Evolutionary conservation across 108 stramenopile species (phyloP), one percentile per base, ranked within the genome.

Genomic region (Skeletonema costatum): DNA sequence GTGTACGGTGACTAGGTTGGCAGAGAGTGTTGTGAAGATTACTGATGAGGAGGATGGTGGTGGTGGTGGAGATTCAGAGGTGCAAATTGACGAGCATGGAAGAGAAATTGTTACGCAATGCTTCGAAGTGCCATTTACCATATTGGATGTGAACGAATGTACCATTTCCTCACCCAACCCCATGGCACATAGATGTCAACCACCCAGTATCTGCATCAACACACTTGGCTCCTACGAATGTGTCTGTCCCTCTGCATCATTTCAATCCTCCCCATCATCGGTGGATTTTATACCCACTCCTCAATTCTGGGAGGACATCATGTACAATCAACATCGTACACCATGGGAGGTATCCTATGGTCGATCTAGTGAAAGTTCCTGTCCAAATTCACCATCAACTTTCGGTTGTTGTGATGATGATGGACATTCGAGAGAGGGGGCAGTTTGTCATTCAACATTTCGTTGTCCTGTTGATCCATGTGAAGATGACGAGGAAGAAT

Each of bases 181-280:
- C 53, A 46, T 97, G 95, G 69, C 82, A 1, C 96, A 97, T 74
- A 66, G 70, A 60, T 98, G 96, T 76, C 86, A 79, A 31, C 56
- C 70, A 12, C 84, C 91, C 33, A 77, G 91, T 10, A 46, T 87
- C 1, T 97, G 97, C 73, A 80, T 92, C 76, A 97, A 97, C 71
- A 97, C 95, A 46, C 66, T 89, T 60, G 97, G 97, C 58, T 91
- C 92, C 35, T 97, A 97, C 72, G 94, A 96, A 73, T 97, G 97
- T 75, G 61, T 90, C 53, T 97, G 96, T 86, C 94, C 91, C 5
- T 72, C 41, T 29, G 51, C 8, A 30, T 35, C 68, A 3, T 56
- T 19, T 13, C 14, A 29, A n/a, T 36, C 62, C 35, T 16, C 41
- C 44, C 32, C 41, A 29, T 16, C 25, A 35, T 70, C 31, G 68